phyloP scores from a whole-genome alignment of 768 basidiomycete species.

The Boletus vermiculosoides region DNA sequence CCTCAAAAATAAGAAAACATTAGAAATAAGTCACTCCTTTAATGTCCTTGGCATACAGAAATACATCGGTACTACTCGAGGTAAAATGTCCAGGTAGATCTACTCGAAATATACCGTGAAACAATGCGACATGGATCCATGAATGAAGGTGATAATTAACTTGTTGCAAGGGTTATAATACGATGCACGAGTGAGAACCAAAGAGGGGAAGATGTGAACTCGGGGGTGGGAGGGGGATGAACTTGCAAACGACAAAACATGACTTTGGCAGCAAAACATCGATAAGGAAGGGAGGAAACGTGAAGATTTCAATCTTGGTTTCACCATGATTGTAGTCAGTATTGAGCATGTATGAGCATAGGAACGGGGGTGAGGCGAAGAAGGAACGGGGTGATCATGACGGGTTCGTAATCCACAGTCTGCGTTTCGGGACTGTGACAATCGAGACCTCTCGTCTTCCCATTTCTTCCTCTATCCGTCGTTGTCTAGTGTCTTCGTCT shows the following conservation, averaged over 20 bases:
- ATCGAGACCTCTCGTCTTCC: constrained; percentile 81
- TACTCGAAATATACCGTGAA: constrained; percentile 36
- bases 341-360: constrained; percentile 17
- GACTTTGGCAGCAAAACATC: constrained; percentile 15
- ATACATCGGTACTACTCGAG: constrained; percentile 35
- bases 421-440: constrained; percentile 71
- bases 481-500: constrained; percentile 72
- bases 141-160: constrained; percentile 28
- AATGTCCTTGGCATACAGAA: constrained; percentile 36
- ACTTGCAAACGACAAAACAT: constrained; percentile 15
- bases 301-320: constrained; percentile 6
- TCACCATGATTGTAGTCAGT: constrained; percentile 23
- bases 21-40: constrained; percentile 38
- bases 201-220: not conserved
- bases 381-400: constrained; percentile 29
- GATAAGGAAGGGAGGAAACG: constrained; percentile 7
- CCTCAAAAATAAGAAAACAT: constrained; percentile 1
- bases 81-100: constrained; percentile 35
- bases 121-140: constrained; percentile 34
- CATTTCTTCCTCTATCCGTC: constrained; percentile 80
- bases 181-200: constrained; percentile 13
- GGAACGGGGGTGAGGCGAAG: not conserved
- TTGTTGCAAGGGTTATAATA: constrained; percentile 29
- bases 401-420: constrained; percentile 73
- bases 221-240: not conserved